Evolutionary conservation across 2,329 filamentous ascomycete species (phyloP).

Genomic region (Didymella segeticola): DNA sequence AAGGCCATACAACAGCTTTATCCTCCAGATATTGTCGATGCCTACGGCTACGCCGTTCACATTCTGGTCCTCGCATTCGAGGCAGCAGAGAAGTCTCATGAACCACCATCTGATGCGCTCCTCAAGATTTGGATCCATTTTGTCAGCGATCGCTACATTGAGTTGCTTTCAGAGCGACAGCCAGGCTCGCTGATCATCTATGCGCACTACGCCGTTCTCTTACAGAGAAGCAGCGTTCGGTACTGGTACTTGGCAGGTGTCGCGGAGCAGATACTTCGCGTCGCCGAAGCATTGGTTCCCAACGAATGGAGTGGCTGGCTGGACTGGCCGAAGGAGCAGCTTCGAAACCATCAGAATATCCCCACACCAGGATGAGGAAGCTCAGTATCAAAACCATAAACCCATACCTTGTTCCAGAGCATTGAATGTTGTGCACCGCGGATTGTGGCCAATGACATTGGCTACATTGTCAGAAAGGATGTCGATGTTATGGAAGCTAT

Average conservation of each 20-base stretch:
- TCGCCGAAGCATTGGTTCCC: slow-evolving; percentile 34
- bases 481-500: background rate
- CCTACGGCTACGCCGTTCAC: slow-evolving; percentile 34
- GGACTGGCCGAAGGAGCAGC: slow-evolving; percentile 39
- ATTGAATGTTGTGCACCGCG: background rate
- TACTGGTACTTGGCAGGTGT: slow-evolving; percentile 38
- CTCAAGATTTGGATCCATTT: slow-evolving; percentile 39
- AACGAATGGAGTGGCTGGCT: slow-evolving; percentile 37
- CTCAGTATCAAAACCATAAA: background rate
- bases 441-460: background rate
- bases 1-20: slow-evolving; percentile 34
- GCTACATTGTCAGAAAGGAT: background rate
- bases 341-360: slow-evolving; percentile 12
- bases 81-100: slow-evolving; percentile 17
- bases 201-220: slow-evolving; percentile 45
- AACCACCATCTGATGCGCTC: slow-evolving; percentile 32
- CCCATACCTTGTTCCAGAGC: background rate
- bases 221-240: slow-evolving; percentile 25
- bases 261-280: slow-evolving; percentile 34
- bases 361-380: slow-evolving; percentile 8
- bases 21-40: slow-evolving; percentile 37
- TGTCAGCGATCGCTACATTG: slow-evolving; percentile 34
- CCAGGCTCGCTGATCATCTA: slow-evolving; percentile 46
- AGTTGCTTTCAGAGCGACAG: slow-evolving; percentile 37
- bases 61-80: slow-evolving; percentile 31